Conservation (phyloP, 2,329 filamentous ascomycete species). For the Apiospora saccharicola region DNA sequence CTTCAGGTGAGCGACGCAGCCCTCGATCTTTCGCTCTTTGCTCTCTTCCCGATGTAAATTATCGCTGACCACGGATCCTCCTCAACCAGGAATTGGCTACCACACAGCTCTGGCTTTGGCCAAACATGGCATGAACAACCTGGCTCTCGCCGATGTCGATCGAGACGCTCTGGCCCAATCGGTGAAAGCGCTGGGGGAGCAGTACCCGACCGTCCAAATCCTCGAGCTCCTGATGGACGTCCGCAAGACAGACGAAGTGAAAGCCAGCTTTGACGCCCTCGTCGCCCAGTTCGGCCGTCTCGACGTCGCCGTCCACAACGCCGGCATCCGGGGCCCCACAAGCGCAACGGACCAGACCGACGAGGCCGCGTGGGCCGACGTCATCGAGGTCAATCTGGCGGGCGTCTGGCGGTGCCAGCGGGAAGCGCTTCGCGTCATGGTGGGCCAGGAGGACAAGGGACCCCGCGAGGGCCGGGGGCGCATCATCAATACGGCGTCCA, state of each 20-base stretch:
- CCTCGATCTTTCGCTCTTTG: neutral
- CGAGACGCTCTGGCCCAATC: conserved; percentile 41
- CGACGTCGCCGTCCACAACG: conserved; percentile 63
- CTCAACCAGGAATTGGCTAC: too few species aligned
- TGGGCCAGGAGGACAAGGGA: conserved; percentile 55
- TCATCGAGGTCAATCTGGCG: conserved; percentile 60
- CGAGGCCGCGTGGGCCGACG: conserved; percentile 55
- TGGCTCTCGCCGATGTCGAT: conserved; percentile 57
- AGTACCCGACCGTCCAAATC: conserved; percentile 50
- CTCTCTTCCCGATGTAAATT: neutral
- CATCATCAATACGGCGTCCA: conserved; percentile 63
- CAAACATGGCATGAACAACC: conserved; percentile 52
- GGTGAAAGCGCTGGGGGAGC: conserved; percentile 42
- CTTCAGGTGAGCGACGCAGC: neutral
- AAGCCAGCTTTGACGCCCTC: neutral
- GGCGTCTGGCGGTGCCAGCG: conserved; percentile 65
- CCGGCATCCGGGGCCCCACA: conserved; percentile 55
- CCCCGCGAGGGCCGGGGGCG: conserved; percentile 52
- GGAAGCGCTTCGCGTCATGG: conserved; percentile 59
- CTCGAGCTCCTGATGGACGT: conserved; percentile 55
- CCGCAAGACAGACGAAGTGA: conserved; percentile 38
- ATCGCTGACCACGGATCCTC: too few species aligned
- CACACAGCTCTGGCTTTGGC: conserved; percentile 28
- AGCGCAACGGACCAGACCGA: conserved; percentile 53
- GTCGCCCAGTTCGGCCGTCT: conserved; percentile 55